phyloP scores from a whole-genome alignment of 2,329 filamentous ascomycete genomes.

The Colletotrichum sojae region DNA sequence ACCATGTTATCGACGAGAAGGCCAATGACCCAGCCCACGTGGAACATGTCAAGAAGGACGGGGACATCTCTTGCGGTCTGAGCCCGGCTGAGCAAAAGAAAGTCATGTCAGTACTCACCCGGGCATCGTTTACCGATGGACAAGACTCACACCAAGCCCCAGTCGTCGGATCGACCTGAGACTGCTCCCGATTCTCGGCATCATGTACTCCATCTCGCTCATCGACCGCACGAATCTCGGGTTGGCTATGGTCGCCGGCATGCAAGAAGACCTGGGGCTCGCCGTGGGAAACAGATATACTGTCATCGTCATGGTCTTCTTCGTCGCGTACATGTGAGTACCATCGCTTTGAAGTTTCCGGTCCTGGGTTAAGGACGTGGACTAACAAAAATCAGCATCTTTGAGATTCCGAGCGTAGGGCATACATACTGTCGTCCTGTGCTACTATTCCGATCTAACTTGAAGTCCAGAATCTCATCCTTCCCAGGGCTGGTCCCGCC shows the following conservation, averaged over 20 bases:
- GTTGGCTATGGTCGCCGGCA: slow-evolving; percentile 40
- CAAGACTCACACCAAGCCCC: slow-evolving; percentile 18
- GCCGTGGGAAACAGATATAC: slow-evolving; percentile 39
- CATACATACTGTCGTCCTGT: background rate
- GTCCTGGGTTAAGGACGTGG: background rate
- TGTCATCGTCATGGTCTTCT: slow-evolving; percentile 43
- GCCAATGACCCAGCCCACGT: slow-evolving; percentile 6
- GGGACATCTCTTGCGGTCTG: background rate
- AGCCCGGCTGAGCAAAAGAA: slow-evolving; percentile 29
- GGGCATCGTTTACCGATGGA: background rate
- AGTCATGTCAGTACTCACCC: slow-evolving; percentile 13
- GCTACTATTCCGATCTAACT: slow-evolving; percentile 10
- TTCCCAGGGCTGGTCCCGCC: slow-evolving; percentile 46
- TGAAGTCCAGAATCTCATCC: slow-evolving; percentile 44
- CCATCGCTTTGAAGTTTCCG: background rate
- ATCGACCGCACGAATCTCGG: slow-evolving; percentile 42
- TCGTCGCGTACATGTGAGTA: slow-evolving; percentile 44
- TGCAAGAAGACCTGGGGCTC: slow-evolving; percentile 39
- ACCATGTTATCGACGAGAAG: slow-evolving; percentile 24
- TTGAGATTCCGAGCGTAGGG: slow-evolving; percentile 43
- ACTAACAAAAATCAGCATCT: slow-evolving; percentile 4
- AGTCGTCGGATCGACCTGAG: slow-evolving; percentile 50
- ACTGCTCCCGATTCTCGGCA: slow-evolving; percentile 53
- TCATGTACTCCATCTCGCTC: slow-evolving; percentile 43
- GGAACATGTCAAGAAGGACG: slow-evolving; percentile 10